Conservation (phyloP, 2,329 filamentous ascomycete genomes). For the Penicillium sp. region DNA sequence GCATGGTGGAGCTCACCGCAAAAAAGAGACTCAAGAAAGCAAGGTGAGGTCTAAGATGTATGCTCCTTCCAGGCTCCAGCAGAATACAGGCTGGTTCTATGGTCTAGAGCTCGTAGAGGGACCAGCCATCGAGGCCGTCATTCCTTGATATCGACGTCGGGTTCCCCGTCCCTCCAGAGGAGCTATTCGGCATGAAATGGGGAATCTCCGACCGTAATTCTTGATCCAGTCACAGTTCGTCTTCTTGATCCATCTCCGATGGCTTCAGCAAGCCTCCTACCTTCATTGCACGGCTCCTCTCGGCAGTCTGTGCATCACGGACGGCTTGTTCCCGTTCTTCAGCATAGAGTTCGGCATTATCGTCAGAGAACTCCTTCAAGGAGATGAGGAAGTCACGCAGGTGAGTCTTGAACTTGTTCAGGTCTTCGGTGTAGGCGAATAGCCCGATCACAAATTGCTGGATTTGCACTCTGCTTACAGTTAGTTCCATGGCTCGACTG, state of each 20-base stretch:
- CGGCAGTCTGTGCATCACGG: slow-evolving; percentile 78
- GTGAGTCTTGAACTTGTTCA: slow-evolving; percentile 93
- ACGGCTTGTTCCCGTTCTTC: slow-evolving; percentile 95
- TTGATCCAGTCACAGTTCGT: slow-evolving; percentile 76
- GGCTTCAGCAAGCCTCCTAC: slow-evolving; percentile 95
- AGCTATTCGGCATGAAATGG: slow-evolving; percentile 42
- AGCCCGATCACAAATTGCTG: slow-evolving; percentile 85
- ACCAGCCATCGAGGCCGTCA: slow-evolving; percentile 62
- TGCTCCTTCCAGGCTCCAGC: neutral
- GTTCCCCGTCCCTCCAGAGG: slow-evolving; percentile 17
- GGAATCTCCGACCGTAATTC: slow-evolving; percentile 64
- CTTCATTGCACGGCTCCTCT: slow-evolving; percentile 89
- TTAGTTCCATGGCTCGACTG: neutral
- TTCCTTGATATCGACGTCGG: slow-evolving; percentile 19
- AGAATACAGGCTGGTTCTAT: neutral
- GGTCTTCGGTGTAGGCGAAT: slow-evolving; percentile 83
- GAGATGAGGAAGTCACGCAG: slow-evolving; percentile 96
- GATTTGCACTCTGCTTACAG: slow-evolving; percentile 69
- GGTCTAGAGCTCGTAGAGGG: slow-evolving; percentile 60
- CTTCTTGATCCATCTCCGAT: slow-evolving; percentile 86
- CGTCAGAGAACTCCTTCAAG: slow-evolving; percentile 92
- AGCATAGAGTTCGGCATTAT: slow-evolving; percentile 89
- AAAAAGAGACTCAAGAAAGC: neutral
- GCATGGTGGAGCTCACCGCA: neutral
- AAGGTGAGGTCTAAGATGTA: slow-evolving; percentile 7